Evolutionary conservation across 208 protist genomes (phyloP).

Genomic region (Sergeia podlipaevii): DNA sequence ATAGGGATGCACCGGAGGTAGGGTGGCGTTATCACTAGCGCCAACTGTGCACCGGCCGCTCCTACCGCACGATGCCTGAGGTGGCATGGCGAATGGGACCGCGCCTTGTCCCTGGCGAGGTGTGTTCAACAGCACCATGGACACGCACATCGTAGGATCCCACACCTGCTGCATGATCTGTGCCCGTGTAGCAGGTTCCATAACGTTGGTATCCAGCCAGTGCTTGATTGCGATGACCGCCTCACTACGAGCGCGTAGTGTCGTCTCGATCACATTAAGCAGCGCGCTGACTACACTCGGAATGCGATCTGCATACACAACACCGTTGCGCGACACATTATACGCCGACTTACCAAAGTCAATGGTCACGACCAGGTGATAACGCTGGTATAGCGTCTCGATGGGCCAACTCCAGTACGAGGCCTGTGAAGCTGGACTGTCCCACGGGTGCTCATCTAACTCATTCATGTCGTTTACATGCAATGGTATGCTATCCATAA

Average conservation of each 20-base stretch:
- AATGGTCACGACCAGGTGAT: slow-evolving; percentile 71
- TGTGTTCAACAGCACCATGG: slow-evolving; percentile 76
- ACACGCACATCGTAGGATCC: slow-evolving; percentile 52
- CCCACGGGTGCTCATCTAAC: slow-evolving; percentile 61
- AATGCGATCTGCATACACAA: slow-evolving; percentile 64
- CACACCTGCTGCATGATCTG: slow-evolving; percentile 64
- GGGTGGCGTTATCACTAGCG: not conserved
- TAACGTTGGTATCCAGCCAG: slow-evolving; percentile 46
- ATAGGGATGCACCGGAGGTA: too few species aligned
- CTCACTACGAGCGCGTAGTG: slow-evolving; percentile 52
- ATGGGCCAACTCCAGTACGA: slow-evolving; percentile 79
- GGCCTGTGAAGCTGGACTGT: slow-evolving; percentile 31
- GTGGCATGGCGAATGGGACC: not conserved
- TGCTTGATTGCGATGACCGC: slow-evolving; percentile 29
- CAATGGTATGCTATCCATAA: slow-evolving; percentile 11
- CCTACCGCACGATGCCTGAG: not conserved
- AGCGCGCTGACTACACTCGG: slow-evolving; percentile 60
- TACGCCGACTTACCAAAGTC: slow-evolving; percentile 74
- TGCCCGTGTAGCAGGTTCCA: slow-evolving; percentile 21
- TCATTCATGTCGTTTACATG: slow-evolving; percentile 34
- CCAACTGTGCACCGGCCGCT: not conserved
- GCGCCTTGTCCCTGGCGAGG: slow-evolving; percentile 22
- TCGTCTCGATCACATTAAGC: slow-evolving; percentile 56
- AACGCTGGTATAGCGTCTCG: slow-evolving; percentile 77
- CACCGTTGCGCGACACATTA: slow-evolving; percentile 68